phyloP scores from a whole-genome alignment of 352 stramenopile genomes.

The Globisporangium recalcitrans region DNA sequence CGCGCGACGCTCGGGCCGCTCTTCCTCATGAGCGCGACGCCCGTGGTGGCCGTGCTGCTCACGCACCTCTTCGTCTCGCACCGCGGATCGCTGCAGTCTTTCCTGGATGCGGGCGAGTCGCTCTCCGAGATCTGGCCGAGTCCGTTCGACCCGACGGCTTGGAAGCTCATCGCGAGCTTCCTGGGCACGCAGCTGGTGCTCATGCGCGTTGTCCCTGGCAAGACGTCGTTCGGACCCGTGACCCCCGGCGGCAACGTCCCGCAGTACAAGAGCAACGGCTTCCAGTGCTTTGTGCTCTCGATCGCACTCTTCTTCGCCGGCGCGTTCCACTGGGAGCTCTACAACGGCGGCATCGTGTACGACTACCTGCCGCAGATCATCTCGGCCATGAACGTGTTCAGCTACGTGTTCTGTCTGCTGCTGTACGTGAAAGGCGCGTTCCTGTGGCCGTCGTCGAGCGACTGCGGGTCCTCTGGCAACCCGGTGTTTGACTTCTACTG shows the following conservation, averaged over 20 bases:
- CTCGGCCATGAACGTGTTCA: slow-evolving; percentile 93
- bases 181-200: slow-evolving; percentile 88
- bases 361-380: slow-evolving; percentile 86
- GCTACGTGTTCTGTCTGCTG: slow-evolving; percentile 88
- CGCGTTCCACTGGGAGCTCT: slow-evolving; percentile 47
- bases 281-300: slow-evolving; percentile 88
- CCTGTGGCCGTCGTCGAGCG: slow-evolving; percentile 81
- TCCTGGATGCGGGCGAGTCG: slow-evolving; percentile 36
- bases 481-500: slow-evolving; percentile 96
- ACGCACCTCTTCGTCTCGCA: slow-evolving; percentile 69
- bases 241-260: slow-evolving; percentile 87
- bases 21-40: slow-evolving; percentile 85
- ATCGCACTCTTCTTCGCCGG: slow-evolving; percentile 69
- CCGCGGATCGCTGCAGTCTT: slow-evolving; percentile 33
- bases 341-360: slow-evolving; percentile 78
- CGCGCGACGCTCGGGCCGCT: slow-evolving; percentile 83
- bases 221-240: slow-evolving; percentile 75
- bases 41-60: slow-evolving; percentile 80
- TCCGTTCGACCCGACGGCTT: slow-evolving; percentile 78
- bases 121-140: slow-evolving; percentile 77
- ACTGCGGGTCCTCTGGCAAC: slow-evolving; percentile 90
- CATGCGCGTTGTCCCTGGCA: slow-evolving; percentile 88
- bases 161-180: slow-evolving; percentile 87
- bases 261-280: slow-evolving; percentile 92
- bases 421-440: slow-evolving; percentile 91